These are phyloP conservation scores for Penicillium herquei DNA, from an alignment of 495 filamentous ascomycete genomes.

Conservation along the genomic window DNA sequence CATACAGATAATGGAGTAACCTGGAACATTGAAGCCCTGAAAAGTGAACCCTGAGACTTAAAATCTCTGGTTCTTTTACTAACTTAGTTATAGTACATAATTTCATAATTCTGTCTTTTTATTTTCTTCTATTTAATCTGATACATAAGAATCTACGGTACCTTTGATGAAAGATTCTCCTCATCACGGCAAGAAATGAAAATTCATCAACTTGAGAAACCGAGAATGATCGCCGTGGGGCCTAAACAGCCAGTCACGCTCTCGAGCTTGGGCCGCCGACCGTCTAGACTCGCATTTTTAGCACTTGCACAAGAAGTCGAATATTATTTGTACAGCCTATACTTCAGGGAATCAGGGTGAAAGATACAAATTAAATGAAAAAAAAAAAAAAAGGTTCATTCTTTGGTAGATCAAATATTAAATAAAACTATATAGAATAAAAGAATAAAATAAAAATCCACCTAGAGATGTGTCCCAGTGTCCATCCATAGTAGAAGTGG, in stretches of 20 bases:
- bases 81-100: too few relatives aligned
- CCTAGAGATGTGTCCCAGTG: not conserved
- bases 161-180: not conserved
- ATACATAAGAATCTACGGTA: not conserved
- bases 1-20: too few relatives aligned
- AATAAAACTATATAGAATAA: not conserved
- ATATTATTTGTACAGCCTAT: not conserved
- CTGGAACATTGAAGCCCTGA: too few relatives aligned
- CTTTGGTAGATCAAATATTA: too few relatives aligned
- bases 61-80: too few relatives aligned
- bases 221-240: constrained; percentile 28
- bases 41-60: too few relatives aligned
- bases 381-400: too few relatives aligned
- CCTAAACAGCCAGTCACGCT: constrained; percentile 5
- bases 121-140: not conserved
- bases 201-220: constrained; percentile 25
- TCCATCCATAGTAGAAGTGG: not conserved
- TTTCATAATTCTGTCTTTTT: not conserved
- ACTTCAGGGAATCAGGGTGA: not conserved
- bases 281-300: constrained; percentile 24
- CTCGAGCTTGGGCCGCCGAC: constrained; percentile 4
- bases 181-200: not conserved
- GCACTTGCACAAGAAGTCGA: not conserved
- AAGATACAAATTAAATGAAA: not conserved
- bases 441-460: not conserved